These are phyloP conservation scores for Mycena metata DNA, from an alignment of 768 basidiomycete genomes.

Conservation along the genomic window DNA sequence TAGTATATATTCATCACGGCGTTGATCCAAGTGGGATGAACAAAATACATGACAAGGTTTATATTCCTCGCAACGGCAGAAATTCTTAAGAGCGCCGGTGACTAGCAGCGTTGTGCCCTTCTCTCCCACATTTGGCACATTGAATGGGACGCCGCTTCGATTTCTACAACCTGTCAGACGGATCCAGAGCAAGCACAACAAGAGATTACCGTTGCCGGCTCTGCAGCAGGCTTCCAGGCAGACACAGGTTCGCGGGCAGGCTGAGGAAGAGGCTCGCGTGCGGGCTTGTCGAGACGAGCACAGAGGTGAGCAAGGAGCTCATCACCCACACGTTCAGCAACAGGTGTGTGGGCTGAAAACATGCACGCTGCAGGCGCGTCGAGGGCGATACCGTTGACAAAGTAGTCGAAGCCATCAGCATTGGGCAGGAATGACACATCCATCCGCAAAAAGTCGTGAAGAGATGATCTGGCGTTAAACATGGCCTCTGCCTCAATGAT, in stretches of 20 bases:
- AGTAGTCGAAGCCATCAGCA: neutral
- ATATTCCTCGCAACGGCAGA: too few species aligned
- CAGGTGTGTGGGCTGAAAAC: neutral
- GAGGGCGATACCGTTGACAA: neutral
- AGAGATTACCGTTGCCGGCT: neutral
- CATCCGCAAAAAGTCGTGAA: neutral
- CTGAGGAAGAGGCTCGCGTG: neutral
- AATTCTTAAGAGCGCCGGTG: too few species aligned
- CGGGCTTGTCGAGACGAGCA: neutral
- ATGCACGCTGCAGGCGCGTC: neutral
- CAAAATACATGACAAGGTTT: too few species aligned
- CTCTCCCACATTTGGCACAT: neutral
- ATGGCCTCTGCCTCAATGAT: neutral
- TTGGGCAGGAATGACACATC: neutral
- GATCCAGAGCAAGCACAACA: neutral
- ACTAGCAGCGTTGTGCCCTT: neutral
- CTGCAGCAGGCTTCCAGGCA: neutral
- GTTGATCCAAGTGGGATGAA: too few species aligned
- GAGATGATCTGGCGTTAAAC: neutral
- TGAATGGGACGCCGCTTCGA: neutral
- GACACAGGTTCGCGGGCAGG: neutral
- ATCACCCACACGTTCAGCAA: neutral
- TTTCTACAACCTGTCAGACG: neutral
- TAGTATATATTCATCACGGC: conserved; percentile 4
- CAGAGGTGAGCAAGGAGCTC: neutral